Evolutionary conservation across 495 filamentous ascomycete genomes (phyloP).

Genomic region (Acidomyces sp.): DNA sequence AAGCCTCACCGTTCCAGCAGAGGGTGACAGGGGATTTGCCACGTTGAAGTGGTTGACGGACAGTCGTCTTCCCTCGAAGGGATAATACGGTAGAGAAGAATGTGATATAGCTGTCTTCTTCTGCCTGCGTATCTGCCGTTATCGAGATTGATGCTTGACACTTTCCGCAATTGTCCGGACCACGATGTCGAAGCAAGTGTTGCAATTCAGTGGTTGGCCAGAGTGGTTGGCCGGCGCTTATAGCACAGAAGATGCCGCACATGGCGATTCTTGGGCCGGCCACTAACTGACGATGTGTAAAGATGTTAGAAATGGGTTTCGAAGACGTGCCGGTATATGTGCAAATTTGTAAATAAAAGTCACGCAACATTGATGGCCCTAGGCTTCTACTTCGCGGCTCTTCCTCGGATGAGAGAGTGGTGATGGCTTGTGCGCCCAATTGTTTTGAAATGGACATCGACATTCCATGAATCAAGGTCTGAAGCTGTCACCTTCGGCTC

Average conservation of each 20-base stretch:
- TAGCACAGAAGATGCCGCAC: constrained; percentile 55
- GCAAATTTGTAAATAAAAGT: too few species aligned
- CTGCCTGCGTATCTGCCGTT: neutral
- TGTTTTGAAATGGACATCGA: too few species aligned
- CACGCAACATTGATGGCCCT: too few species aligned
- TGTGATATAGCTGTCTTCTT: neutral
- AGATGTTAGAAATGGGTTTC: too few species aligned
- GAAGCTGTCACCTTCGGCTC: too few species aligned
- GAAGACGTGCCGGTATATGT: too few species aligned
- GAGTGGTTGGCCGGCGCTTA: constrained; percentile 28
- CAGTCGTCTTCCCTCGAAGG: constrained; percentile 59
- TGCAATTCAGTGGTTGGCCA: constrained; percentile 33
- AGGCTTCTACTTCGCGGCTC: too few species aligned
- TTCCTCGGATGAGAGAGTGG: too few species aligned
- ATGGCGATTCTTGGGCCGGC: too few species aligned
- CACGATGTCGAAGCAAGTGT: constrained; percentile 37
- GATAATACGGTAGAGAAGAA: constrained; percentile 70
- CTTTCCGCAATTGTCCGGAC: constrained; percentile 38
- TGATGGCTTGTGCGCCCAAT: too few species aligned
- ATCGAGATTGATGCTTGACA: constrained; percentile 11
- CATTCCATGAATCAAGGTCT: too few species aligned
- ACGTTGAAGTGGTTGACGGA: constrained; percentile 61
- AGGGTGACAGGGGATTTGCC: constrained; percentile 50
- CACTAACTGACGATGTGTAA: too few species aligned
- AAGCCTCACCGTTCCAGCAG: constrained; percentile 99